A percentile compares a stretch with the other conserved stretches of the same genome.
Evolutionary conservation across 352 stramenopile genomes (phyloP).

Genomic region (Globisporangium nagaii): DNA sequence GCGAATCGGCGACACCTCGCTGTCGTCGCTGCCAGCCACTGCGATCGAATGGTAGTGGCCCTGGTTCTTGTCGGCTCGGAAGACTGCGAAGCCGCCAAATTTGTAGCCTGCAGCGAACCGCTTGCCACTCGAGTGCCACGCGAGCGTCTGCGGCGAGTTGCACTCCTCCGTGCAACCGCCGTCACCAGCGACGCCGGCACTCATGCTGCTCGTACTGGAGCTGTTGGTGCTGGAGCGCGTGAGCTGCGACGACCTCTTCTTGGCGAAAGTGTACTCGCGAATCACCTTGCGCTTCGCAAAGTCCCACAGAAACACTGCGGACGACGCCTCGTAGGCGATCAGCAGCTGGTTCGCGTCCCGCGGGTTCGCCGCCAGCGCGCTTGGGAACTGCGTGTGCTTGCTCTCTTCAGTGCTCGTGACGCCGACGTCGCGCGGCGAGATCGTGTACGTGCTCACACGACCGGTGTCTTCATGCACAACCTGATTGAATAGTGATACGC

Average conservation of each 20-base stretch:
- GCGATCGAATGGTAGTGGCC: conserved; percentile 29
- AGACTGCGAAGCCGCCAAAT: conserved; percentile 52
- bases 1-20: conserved; percentile 18
- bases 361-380: conserved; percentile 50
- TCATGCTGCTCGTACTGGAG: background rate
- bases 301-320: conserved; percentile 56
- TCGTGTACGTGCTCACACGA: conserved; percentile 58
- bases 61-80: conserved; percentile 47
- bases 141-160: conserved; percentile 53
- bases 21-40: background rate
- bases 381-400: conserved; percentile 25
- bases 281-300: conserved; percentile 59
- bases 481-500: no score
- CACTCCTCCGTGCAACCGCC: conserved; percentile 7
- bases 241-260: conserved; percentile 11
- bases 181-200: background rate
- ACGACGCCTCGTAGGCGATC: conserved; percentile 51
- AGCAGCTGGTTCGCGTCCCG: conserved; percentile 58
- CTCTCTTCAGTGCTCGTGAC: conserved; percentile 17
- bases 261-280: conserved; percentile 25
- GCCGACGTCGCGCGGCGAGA: conserved; percentile 42
- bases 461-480: conserved; percentile 75
- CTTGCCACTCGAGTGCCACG: conserved; percentile 79
- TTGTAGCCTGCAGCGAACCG: conserved; percentile 68
- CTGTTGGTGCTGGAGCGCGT: conserved; percentile 4